Percentiles rank a stretch among this genome's conserved stretches.
Evolutionary conservation across 129 eudicot species (phyloP).

Genomic region (Lonicera japonica): DNA sequence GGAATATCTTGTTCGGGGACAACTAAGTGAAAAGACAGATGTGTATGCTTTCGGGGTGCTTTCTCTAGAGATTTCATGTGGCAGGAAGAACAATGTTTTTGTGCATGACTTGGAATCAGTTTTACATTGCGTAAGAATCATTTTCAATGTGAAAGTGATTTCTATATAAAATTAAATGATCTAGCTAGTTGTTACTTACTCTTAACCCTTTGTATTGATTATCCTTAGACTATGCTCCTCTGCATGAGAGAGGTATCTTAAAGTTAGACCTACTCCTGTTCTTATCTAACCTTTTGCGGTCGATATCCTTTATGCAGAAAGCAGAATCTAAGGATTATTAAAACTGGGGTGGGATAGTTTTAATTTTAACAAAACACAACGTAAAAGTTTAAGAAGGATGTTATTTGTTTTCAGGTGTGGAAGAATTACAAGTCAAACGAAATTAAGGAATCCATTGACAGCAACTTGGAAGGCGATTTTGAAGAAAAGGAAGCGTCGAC

Average conservation of each 20-base stretch:
- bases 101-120: slow-evolving; percentile 5
- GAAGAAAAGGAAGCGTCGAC: slow-evolving; percentile 8
- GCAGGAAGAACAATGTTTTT: slow-evolving; percentile 9
- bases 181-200: neutral
- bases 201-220: too few relatives aligned
- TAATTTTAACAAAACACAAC: too few relatives aligned
- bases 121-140: slow-evolving; percentile 11
- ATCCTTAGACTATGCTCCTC: too few relatives aligned
- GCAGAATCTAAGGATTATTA: too few relatives aligned
- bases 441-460: neutral
- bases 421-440: slow-evolving; percentile 5
- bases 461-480: slow-evolving; percentile 2
- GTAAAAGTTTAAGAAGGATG: too few relatives aligned
- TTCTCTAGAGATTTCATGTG: slow-evolving; percentile 13
- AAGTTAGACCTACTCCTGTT: too few relatives aligned
- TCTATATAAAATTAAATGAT: too few relatives aligned
- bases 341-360: too few relatives aligned
- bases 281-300: too few relatives aligned
- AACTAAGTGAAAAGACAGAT: slow-evolving; percentile 13
- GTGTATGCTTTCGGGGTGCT: slow-evolving; percentile 15
- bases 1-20: slow-evolving; percentile 9
- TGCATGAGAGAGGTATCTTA: too few relatives aligned
- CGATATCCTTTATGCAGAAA: too few relatives aligned
- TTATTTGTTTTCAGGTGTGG: slow-evolving; percentile 8
- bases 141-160: too few relatives aligned